Percentiles rank a stretch among this genome's conserved stretches.
Evolutionary conservation across 2,329 filamentous ascomycete species (phyloP).

Genomic region (Clarireedia sp.): DNA sequence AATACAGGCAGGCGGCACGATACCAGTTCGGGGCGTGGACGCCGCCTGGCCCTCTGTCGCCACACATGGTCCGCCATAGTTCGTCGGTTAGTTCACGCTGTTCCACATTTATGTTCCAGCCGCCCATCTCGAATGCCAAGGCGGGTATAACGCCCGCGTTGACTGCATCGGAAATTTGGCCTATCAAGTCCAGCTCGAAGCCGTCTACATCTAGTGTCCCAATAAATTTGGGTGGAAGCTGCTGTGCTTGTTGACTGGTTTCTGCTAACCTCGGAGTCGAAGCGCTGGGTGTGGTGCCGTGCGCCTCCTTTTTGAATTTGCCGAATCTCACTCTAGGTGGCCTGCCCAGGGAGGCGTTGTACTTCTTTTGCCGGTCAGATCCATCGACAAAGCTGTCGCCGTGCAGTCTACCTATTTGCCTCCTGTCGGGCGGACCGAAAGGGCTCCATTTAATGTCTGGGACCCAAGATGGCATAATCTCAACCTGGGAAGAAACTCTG

Average conservation of each 20-base stretch:
- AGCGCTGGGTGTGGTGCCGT: too few relatives aligned
- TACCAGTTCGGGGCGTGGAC: conserved; percentile 17
- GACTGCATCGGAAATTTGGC: conserved; percentile 2
- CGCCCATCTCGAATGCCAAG: conserved; percentile 9
- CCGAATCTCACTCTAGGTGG: neutral
- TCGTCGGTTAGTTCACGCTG: conserved; percentile 4
- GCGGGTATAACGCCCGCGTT: conserved; percentile 7
- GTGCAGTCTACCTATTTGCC: conserved; percentile 8
- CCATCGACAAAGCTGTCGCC: conserved; percentile 19
- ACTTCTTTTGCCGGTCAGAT: conserved; percentile 1
- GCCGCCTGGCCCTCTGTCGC: conserved; percentile 15
- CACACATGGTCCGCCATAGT: conserved; percentile 19
- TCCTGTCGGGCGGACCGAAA: conserved; percentile 10
- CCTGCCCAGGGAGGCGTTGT: conserved; percentile 12
- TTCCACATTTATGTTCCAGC: conserved; percentile 3
- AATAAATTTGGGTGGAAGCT: conserved; percentile 3
- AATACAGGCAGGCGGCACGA: conserved; percentile 13
- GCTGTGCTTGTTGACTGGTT: neutral
- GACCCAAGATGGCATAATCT: conserved; percentile 17
- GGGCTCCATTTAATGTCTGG: conserved; percentile 11
- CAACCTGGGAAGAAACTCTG: neutral
- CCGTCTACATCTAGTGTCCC: conserved; percentile 11
- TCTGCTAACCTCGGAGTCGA: neutral
- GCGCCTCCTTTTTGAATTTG: neutral
- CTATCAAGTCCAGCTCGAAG: conserved; percentile 8